Evolutionary conservation across 176 grass and related monocot species (phyloP).

Genomic region (Carex kokanica): DNA sequence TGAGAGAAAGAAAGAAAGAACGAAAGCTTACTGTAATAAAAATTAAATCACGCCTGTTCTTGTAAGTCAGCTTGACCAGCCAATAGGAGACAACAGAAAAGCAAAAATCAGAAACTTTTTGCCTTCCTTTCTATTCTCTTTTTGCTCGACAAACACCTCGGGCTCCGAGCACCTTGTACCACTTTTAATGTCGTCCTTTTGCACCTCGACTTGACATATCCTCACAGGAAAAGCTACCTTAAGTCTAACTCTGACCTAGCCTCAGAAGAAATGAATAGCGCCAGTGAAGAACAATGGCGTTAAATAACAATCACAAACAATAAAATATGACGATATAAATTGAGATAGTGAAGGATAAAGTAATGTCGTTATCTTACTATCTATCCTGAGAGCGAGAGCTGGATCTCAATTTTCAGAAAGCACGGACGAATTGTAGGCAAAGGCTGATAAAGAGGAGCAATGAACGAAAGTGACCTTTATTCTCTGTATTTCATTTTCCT

Average conservation of each 20-base stretch:
- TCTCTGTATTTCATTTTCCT: slow-evolving; percentile 33
- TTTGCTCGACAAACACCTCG: slow-evolving; percentile 32
- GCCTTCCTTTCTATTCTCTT: slow-evolving; percentile 13
- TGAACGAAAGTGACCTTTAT: slow-evolving; percentile 54
- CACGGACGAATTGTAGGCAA: slow-evolving; percentile 81
- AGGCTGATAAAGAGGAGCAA: slow-evolving; percentile 59
- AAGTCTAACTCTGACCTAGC: not conserved
- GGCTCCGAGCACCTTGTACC: slow-evolving; percentile 20
- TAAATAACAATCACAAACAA: slow-evolving; percentile 24
- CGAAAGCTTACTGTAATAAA: slow-evolving; percentile 35
- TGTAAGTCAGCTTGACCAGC: slow-evolving; percentile 6
- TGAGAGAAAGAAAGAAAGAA: not conserved
- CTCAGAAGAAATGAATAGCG: slow-evolving; percentile 20
- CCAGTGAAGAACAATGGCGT: slow-evolving; percentile 21
- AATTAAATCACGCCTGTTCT: slow-evolving; percentile 23
- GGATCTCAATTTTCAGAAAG: slow-evolving; percentile 40
- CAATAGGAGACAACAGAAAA: slow-evolving; percentile 23
- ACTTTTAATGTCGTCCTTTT: not conserved
- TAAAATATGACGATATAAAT: slow-evolving; percentile 4
- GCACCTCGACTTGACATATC: not conserved
- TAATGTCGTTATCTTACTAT: not conserved
- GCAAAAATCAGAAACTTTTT: slow-evolving; percentile 2
- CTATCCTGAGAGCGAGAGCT: slow-evolving; percentile 20
- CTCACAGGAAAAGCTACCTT: not conserved
- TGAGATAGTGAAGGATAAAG: not conserved